Base-by-base conservation (phyloP, 257 asterid species). In the Plantago major region DNA sequence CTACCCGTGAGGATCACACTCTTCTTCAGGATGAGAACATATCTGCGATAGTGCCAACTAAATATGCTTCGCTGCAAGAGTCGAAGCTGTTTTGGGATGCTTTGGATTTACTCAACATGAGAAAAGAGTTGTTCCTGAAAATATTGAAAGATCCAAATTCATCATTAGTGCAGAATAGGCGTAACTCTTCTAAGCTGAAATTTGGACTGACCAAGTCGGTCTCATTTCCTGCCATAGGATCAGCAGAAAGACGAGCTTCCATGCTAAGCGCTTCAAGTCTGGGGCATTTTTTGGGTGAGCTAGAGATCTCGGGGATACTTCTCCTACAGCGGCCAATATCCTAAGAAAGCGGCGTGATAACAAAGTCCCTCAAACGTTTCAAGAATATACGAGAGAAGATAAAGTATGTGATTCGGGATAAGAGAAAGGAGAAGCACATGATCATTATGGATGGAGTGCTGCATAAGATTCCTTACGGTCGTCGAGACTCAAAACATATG, bases 71-170 rank as follows among this genome's bases (percentile, higher is more conserved):
- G 0, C 69, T 63, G 50, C 85, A 84, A 52, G 94, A 87, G 46
- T 89, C 97, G 0, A 89, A 78, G 82, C 65, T 84, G 8, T 89
- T 84, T 50, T 72, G 84, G 74, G 85, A 86, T 68, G 97, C 97
- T 3, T 53, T 89, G 45, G 94, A 83, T 66, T 76, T 86, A 47
- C 86, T 92, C 28, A 65, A 89, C 64, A 66, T 89, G 69, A 83
- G 94, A 72, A 71, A 83, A 62, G 99, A 92, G 76, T 70, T 92
- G 42, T 86, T 91, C 80, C 11, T 83, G 77, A 82, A 83, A 51
- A 84, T 86, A 59, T 49, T 92, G 59, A 79, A 74, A 45, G 95
- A 89, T 60, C 95, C 96, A 1, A 70, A 55, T 65, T 78, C 87
- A 18, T 82, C 84, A 0, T 69, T 80, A 10, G 80, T 82, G 19